Base-by-base conservation (phyloP, 106 monocot genomes). In the Hemerocallis citrina region DNA sequence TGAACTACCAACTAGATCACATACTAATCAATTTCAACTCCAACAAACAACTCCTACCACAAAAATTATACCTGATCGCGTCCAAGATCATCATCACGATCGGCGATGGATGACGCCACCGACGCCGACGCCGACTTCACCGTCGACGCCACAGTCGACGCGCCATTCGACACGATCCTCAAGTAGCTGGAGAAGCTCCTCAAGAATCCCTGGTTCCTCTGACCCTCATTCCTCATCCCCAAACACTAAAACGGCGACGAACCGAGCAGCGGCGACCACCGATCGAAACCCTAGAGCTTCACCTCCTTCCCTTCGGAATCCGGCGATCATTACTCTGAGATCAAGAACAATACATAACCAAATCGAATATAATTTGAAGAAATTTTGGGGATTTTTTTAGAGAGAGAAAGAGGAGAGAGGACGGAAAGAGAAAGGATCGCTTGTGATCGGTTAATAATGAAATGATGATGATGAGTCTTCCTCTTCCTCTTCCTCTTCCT, bases 161-260 rank as follows among this genome's bases (percentile, higher is more conserved):
- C 84, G 2, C 89, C 89, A 6, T 80, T 84, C 2, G 89, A 89
- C 23, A 84, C 70, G 27, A 89, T 74, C 52, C 84, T 76, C 65
- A 89, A 41, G 31, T 89, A 89, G 37, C 59, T 66, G 21, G 89
- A 84, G 1, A 89, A 36, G 62, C 32, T 61, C 46, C 6, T 76
- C 46, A 58, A 66, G 14, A 41, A 42, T 0, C 55, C 68, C 46
- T 49, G 55, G 23, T 25, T 38, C 42, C 62, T 74, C 58, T 68
- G 66, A 33, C 6, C 71, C 68, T 79, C 86, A 64, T 73, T 79
- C 75, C 72, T 82, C 86, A 79, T 78, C 78, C 69, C 79, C 45
- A 5, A 38, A 38, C 5, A 38, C 37, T 38, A 5, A 5, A 39
- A 29, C 5, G 29, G 1, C 5, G 4, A 25, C 16, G 19, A 2